A percentile compares a stretch with the other conserved stretches of the same genome.
Evolutionary conservation across 495 filamentous ascomycete genomes (phyloP).

Genomic region (Penicillium paradoxum): DNA sequence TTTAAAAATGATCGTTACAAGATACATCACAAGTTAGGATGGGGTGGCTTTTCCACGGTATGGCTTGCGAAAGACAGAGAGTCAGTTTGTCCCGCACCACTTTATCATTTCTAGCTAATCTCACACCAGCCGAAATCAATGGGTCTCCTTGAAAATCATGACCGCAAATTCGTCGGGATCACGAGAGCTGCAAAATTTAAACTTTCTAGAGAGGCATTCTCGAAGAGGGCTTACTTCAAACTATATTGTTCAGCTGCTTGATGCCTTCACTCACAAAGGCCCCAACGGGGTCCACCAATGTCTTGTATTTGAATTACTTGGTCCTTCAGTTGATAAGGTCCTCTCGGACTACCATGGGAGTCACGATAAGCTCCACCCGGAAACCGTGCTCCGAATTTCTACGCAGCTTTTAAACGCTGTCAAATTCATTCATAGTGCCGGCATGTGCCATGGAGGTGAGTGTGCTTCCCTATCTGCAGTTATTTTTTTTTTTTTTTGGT

Average conservation of each 20-base stretch:
- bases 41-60: slow-evolving; percentile 84
- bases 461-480: neutral
- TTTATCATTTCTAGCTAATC: slow-evolving; percentile 9
- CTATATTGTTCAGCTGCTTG: slow-evolving; percentile 31
- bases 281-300: slow-evolving; percentile 43
- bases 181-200: slow-evolving; percentile 14
- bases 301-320: slow-evolving; percentile 41
- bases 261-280: slow-evolving; percentile 35
- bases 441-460: slow-evolving; percentile 32
- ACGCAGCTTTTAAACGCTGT: slow-evolving; percentile 26
- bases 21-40: slow-evolving; percentile 74
- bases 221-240: slow-evolving; percentile 9
- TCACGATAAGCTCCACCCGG: slow-evolving; percentile 16
- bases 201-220: slow-evolving; percentile 3
- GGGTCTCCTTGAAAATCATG: slow-evolving; percentile 37
- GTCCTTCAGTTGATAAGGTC: slow-evolving; percentile 26
- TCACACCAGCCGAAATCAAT: slow-evolving; percentile 19
- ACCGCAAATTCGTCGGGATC: slow-evolving; percentile 17
- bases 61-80: slow-evolving; percentile 55
- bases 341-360: slow-evolving; percentile 17
- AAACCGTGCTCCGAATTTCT: slow-evolving; percentile 23
- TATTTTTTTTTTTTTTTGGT: neutral
- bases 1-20: slow-evolving; percentile 83
- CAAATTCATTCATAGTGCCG: slow-evolving; percentile 25
- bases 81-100: slow-evolving; percentile 3